phyloP scores from a whole-genome alignment of 129 eudicot species.

The Sambucus nigra region DNA sequence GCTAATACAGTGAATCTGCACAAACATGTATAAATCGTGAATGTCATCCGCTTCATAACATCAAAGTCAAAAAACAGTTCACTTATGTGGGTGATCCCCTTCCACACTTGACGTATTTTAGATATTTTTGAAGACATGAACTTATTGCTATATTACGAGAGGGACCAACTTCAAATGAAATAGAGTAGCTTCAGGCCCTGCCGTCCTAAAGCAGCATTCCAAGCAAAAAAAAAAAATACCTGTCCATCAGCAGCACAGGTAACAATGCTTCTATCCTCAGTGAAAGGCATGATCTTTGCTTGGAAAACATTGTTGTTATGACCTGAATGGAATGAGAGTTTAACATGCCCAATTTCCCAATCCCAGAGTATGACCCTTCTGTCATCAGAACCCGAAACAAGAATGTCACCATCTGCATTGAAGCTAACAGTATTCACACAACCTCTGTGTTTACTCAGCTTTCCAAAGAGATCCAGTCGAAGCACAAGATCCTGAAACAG shows the following conservation, averaged over 20 bases:
- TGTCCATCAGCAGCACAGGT: slow-evolving; percentile 95
- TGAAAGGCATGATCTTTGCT: slow-evolving; percentile 76
- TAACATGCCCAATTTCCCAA: slow-evolving; percentile 66
- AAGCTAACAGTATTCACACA: slow-evolving; percentile 84
- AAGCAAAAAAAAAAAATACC: slow-evolving; percentile 28
- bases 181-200: neutral
- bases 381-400: slow-evolving; percentile 87
- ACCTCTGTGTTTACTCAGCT: slow-evolving; percentile 68
- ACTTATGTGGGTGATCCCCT: neutral
- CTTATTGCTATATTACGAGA: neutral
- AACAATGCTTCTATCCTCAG: slow-evolving; percentile 66
- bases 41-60: neutral
- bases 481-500: slow-evolving; percentile 68
- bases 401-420: slow-evolving; percentile 56
- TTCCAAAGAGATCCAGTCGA: slow-evolving; percentile 52
- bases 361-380: slow-evolving; percentile 75
- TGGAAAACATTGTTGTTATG: slow-evolving; percentile 71
- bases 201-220: neutral
- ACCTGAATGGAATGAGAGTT: slow-evolving; percentile 68
- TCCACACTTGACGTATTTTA: too few species aligned
- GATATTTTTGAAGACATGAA: too few species aligned
- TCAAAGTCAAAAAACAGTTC: neutral
- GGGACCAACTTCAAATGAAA: neutral
- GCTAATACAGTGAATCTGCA: neutral
- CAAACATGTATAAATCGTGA: neutral